These are phyloP conservation scores for Penicillium ucsense DNA, from an alignment of 495 filamentous ascomycete species.

Conservation along the genomic window DNA sequence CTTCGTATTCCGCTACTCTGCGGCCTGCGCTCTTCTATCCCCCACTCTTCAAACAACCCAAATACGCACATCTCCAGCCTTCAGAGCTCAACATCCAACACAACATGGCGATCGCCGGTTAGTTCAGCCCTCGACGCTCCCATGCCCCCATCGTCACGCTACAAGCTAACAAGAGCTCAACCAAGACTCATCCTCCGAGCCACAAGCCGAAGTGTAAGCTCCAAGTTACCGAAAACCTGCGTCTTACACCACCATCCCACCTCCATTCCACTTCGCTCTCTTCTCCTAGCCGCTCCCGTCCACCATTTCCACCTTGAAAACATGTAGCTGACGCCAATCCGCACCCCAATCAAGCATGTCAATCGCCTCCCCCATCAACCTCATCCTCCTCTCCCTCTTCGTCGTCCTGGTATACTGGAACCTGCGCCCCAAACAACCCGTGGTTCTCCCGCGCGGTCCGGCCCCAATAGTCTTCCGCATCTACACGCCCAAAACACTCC, in stretches of 20 bases:
- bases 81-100: neutral
- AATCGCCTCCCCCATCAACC: conserved; percentile 69
- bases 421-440: conserved; percentile 49
- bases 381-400: conserved; percentile 61
- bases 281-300: neutral
- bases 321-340: neutral
- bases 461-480: conserved; percentile 76
- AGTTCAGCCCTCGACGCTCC: neutral
- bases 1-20: neutral
- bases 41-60: neutral
- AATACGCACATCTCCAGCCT: neutral
- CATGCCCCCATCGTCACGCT: neutral
- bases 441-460: conserved; percentile 57
- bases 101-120: conserved; percentile 7
- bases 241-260: too few relatives aligned
- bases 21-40: neutral
- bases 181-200: conserved; percentile 4
- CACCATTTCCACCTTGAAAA: neutral
- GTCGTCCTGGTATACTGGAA: conserved; percentile 60
- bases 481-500: conserved; percentile 78
- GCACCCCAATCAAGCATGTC: conserved; percentile 33
- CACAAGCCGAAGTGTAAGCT: conserved; percentile 18
- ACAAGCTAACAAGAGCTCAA: neutral
- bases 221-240: too few relatives aligned
- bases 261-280: too few relatives aligned